These are phyloP conservation scores for Borealophlyctis nickersoniae DNA, from an alignment of 192 early-diverging fungal species.

Conservation along the genomic window DNA sequence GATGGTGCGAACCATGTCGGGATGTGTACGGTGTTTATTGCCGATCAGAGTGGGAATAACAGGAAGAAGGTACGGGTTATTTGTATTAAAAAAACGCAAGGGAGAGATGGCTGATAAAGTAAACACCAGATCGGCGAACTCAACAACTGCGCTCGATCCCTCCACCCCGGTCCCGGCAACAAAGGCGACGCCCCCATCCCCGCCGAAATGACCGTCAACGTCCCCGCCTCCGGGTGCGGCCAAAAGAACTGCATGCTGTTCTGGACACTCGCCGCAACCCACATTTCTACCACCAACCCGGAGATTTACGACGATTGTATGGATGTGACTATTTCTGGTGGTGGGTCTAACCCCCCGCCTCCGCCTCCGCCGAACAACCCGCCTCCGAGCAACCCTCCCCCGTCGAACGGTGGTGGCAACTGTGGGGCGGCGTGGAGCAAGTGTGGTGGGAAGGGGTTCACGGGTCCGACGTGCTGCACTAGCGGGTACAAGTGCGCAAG, in stretches of 20 bases:
- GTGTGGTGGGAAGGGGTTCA: too few species aligned
- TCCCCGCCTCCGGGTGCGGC: slow-evolving; percentile 26
- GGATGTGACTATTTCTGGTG: slow-evolving; percentile 16
- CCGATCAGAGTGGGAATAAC: neutral
- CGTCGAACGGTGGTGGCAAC: too few species aligned
- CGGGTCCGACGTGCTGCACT: too few species aligned
- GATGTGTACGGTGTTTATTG: neutral
- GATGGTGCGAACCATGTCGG: slow-evolving; percentile 1
- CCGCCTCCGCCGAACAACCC: too few species aligned
- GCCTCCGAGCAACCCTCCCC: too few species aligned
- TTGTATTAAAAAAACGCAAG: neutral
- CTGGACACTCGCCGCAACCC: slow-evolving; percentile 27
- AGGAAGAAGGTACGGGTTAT: neutral
- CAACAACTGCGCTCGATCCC: slow-evolving; percentile 26
- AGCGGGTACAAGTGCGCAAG: too few species aligned
- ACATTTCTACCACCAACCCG: slow-evolving; percentile 25
- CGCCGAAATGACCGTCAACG: slow-evolving; percentile 10
- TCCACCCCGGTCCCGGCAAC: slow-evolving; percentile 22
- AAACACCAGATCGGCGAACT: slow-evolving; percentile 5
- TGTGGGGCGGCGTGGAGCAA: too few species aligned
- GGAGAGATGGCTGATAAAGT: too few species aligned
- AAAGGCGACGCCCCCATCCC: slow-evolving; percentile 11
- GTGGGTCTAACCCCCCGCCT: neutral
- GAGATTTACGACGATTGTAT: slow-evolving; percentile 36
- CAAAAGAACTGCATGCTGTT: slow-evolving; percentile 37